Conservation (phyloP, 1,139 yeast species). For the Geotrichum macrosporum region DNA sequence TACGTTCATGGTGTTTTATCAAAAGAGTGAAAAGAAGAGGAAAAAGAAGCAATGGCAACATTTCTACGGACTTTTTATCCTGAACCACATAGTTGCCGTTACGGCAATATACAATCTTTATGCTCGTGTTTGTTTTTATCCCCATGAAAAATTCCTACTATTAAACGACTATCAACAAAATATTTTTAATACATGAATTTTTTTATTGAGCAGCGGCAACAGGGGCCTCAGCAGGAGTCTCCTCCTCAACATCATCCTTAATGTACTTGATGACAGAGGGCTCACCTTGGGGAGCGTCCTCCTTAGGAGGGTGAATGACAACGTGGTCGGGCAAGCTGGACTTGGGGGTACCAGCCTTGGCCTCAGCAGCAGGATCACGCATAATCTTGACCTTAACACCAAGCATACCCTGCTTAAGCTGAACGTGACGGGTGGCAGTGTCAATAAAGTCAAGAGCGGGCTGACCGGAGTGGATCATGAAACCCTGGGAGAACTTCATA, state of each 20-base stretch:
- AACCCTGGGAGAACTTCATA: conserved; percentile 99
- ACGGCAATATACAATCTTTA: neutral
- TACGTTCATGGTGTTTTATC: neutral
- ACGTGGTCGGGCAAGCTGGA: conserved; percentile 92
- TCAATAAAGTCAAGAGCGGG: conserved; percentile 99
- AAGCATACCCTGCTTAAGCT: conserved; percentile 99
- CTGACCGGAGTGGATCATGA: conserved; percentile 99
- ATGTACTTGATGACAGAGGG: conserved; percentile 58
- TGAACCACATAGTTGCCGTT: neutral
- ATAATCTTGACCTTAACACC: conserved; percentile 99
- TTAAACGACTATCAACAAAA: conserved; percentile 5
- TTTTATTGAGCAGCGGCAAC: conserved; percentile 21
- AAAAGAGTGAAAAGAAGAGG: neutral
- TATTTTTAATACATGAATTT: conserved; percentile 5
- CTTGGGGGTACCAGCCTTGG: conserved; percentile 76
- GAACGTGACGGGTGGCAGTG: conserved; percentile 98
- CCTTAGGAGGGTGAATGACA: conserved; percentile 94
- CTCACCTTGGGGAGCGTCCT: conserved; percentile 81
- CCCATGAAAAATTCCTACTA: conserved; percentile 8
- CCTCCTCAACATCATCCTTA: conserved; percentile 30
- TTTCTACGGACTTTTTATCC: neutral
- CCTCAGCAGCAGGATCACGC: conserved; percentile 95
- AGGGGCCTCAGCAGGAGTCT: conserved; percentile 25
- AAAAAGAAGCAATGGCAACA: neutral
- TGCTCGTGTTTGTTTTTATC: conserved; percentile 5